Base-by-base conservation (phyloP, 495 filamentous ascomycete species). In the Daldinia concentrica region DNA sequence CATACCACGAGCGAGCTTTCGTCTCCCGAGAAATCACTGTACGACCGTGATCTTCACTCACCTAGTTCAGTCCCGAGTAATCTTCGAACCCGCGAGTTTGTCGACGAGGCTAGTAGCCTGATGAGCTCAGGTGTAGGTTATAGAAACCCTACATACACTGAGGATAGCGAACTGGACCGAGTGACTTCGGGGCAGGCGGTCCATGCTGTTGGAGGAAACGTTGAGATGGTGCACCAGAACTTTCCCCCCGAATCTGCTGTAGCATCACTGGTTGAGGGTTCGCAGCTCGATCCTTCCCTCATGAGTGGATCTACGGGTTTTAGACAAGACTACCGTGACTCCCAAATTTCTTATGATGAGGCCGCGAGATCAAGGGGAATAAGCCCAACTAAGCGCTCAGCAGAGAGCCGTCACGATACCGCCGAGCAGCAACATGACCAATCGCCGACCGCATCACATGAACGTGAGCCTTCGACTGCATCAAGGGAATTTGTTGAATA, bases 181-280 rank as follows among this genome's bases (percentile, higher is more conserved):
- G 79, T 90, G 34, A 83, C 88, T 29, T 83, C 89, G 48, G 90
- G 88, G 19, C 90, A 92, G 67, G 86, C 90, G 55, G 88, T 97
- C 22, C 86, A 86, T 50, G 87, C 86, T 3, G 78, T 90, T 27
- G 90, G 86, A 34, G 87, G 89, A 17, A 96, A 93, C 68, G 91
- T 93, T 17, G 84, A 91, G 56, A 91, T 91, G 74, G 85, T 94
- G 2, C 89, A 92, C 56, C 86, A 85, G 6, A 90, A 89, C 3
- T 64, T 85, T n/a, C 90, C 85, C 6, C 90, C 95, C 4, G 93
- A 97, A 78, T 97, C 94, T 34, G 90, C 90, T 24, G 94, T 97
- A 36, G 94, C 94, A 11, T 96, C 93, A 7, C 83, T 98, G 8
- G 86, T 93, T 52, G 92, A 96, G 30, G 93, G 92, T 1, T 95